Conservation (phyloP, 129 eudicot species). For the Sambucus nigra region DNA sequence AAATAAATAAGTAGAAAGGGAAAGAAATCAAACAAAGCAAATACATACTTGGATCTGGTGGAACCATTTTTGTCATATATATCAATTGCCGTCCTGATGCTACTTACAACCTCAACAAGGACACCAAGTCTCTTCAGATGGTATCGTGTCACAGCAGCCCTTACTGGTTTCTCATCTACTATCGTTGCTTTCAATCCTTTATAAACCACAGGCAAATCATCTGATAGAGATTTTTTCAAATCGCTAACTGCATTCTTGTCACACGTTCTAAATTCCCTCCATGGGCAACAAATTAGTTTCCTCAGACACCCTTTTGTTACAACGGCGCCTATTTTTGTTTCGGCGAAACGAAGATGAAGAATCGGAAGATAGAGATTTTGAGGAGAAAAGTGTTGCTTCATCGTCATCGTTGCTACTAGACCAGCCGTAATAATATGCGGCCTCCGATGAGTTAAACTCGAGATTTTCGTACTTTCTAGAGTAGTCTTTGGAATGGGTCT, state of each 20-base stretch:
- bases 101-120: constrained; percentile 32
- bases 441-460: constrained; percentile 13
- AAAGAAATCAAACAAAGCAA: not conserved
- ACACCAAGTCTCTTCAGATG: constrained; percentile 74
- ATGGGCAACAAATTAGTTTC: constrained; percentile 18
- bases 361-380: constrained; percentile 50
- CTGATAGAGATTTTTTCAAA: constrained; percentile 29
- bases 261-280: constrained; percentile 34
- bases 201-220: constrained; percentile 39
- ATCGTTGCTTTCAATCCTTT: constrained; percentile 67
- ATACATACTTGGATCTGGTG: constrained; percentile 28
- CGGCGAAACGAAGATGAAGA: constrained; percentile 33
- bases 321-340: constrained; percentile 5
- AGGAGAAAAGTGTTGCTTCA: constrained; percentile 56
- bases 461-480: no score
- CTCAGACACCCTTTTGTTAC: not conserved
- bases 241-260: constrained; percentile 26
- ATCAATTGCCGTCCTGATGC: constrained; percentile 30
- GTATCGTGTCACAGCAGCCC: constrained; percentile 62
- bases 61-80: constrained; percentile 25
- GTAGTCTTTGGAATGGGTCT: not conserved
- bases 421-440: constrained; percentile 34
- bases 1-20: not conserved
- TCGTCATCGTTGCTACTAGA: constrained; percentile 48
- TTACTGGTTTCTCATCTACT: constrained; percentile 52